phyloP scores from a whole-genome alignment of 371 early-diverging fungal genomes.

The Actinomucor elegans region DNA sequence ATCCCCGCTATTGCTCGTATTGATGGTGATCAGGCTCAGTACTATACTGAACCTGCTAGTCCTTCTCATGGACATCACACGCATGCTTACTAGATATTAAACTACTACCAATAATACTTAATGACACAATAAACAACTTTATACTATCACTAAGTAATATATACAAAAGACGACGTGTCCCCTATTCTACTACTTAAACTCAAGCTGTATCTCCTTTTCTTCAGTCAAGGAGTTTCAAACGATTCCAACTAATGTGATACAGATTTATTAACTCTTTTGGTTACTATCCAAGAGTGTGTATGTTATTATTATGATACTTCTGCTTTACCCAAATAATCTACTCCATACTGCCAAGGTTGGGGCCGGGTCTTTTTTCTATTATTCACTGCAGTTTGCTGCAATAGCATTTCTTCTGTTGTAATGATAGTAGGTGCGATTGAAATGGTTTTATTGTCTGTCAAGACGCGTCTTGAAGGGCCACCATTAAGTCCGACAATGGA shows the following conservation, averaged over 20 bases:
- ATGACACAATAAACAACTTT: too few species aligned
- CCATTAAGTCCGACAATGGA: conserved; percentile 5
- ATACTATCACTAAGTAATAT: too few species aligned
- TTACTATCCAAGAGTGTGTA: conserved; percentile 6
- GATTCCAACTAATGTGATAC: conserved; percentile 3
- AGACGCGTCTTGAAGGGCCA: neutral
- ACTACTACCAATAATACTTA: too few species aligned
- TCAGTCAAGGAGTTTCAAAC: neutral
- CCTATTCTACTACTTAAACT: neutral
- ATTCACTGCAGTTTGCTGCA: neutral
- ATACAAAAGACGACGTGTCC: too few species aligned
- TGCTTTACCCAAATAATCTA: conserved; percentile 8
- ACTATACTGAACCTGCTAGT: conserved; percentile 10
- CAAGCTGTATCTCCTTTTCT: neutral
- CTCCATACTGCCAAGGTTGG: conserved; percentile 16
- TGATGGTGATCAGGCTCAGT: conserved; percentile 20
- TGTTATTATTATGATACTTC: conserved; percentile 1
- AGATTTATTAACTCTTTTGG: neutral
- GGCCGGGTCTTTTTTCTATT: conserved; percentile 11
- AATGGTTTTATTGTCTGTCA: neutral
- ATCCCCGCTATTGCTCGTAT: conserved; percentile 26
- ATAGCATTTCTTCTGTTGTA: neutral
- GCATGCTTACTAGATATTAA: conserved; percentile 21
- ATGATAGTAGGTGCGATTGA: neutral
- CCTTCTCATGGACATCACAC: conserved; percentile 10